Percentiles rank a stretch among this genome's conserved stretches.
phyloP scores from a whole-genome alignment of 2,329 filamentous ascomycete genomes.

The Colletotrichum brevisporum region DNA sequence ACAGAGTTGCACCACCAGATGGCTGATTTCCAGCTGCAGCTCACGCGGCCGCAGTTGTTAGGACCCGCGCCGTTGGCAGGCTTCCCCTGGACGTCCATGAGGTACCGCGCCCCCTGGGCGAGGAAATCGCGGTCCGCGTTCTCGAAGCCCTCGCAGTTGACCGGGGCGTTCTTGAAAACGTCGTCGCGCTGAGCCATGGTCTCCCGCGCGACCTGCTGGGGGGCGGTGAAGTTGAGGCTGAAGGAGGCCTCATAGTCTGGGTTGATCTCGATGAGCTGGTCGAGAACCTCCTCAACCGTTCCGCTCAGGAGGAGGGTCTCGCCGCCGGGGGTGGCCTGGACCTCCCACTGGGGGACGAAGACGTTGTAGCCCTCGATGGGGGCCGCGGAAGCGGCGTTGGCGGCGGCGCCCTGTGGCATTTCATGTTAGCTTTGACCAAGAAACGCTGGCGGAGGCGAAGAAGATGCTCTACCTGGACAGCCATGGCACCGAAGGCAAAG shows the following conservation, averaged over 20 bases:
- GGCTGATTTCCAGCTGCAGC: constrained; percentile 40
- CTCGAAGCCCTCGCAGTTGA: neutral
- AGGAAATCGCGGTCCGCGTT: constrained; percentile 24
- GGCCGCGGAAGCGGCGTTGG: neutral
- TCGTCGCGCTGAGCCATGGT: neutral
- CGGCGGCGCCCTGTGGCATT: neutral
- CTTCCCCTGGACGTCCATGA: constrained; percentile 32
- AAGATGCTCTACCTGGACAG: no score
- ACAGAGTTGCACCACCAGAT: constrained; percentile 48
- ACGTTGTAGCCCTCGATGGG: constrained; percentile 11
- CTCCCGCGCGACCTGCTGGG: neutral
- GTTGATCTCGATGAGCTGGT: constrained; percentile 26
- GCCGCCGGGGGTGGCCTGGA: constrained; percentile 31
- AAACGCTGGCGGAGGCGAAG: no score
- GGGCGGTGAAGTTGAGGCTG: neutral
- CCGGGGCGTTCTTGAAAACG: neutral
- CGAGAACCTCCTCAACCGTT: constrained; percentile 37
- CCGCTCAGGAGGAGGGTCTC: constrained; percentile 29
- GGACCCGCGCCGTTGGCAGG: constrained; percentile 40
- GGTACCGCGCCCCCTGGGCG: constrained; percentile 25
- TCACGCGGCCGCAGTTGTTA: constrained; percentile 41
- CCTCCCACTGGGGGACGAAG: constrained; percentile 28
- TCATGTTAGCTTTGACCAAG: neutral
- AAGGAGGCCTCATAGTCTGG: constrained; percentile 27
- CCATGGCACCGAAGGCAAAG: no score